These are phyloP conservation scores for Neolentinus lepideus DNA, from an alignment of 1,284 basidiomycete species.

Conservation along the genomic window DNA sequence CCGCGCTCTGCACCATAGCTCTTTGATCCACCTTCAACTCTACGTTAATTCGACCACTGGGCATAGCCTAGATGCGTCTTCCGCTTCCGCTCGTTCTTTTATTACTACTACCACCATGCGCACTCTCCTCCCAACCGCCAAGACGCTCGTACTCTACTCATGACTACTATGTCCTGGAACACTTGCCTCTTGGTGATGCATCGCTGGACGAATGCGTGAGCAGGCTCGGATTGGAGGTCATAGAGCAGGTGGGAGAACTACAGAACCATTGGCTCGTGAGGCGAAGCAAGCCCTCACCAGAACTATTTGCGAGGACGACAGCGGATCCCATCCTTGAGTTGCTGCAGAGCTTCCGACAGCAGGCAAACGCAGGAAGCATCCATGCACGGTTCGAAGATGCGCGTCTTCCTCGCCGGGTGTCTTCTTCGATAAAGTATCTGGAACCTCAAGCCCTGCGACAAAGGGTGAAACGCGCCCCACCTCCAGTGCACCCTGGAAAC, in stretches of 20 bases:
- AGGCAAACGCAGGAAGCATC: slow-evolving; percentile 12
- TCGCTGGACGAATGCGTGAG: slow-evolving; percentile 53
- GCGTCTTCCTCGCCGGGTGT: slow-evolving; percentile 33
- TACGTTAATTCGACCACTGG: too few relatives aligned
- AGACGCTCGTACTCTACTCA: slow-evolving; percentile 70
- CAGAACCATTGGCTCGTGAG: slow-evolving; percentile 83
- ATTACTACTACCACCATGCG: background rate
- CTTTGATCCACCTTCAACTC: too few relatives aligned
- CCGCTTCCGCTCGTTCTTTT: slow-evolving; percentile 2
- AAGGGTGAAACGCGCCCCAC: slow-evolving; percentile 66
- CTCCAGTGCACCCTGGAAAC: slow-evolving; percentile 31
- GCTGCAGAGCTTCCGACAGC: slow-evolving; percentile 38
- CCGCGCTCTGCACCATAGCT: too few relatives aligned
- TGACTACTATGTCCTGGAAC: slow-evolving; percentile 86
- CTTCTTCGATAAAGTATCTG: slow-evolving; percentile 50
- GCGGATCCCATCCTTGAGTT: slow-evolving; percentile 20
- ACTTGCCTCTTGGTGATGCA: slow-evolving; percentile 45
- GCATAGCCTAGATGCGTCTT: background rate
- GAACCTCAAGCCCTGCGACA: slow-evolving; percentile 54
- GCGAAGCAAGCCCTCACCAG: slow-evolving; percentile 27
- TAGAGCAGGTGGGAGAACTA: slow-evolving; percentile 86
- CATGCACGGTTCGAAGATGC: slow-evolving; percentile 29
- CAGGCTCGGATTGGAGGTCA: slow-evolving; percentile 74
- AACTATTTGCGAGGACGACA: slow-evolving; percentile 17
- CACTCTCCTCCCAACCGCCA: slow-evolving; percentile 22